These are phyloP conservation scores for Symbiotaphrina buchneri DNA, from an alignment of 495 filamentous ascomycete species.

Conservation along the genomic window DNA sequence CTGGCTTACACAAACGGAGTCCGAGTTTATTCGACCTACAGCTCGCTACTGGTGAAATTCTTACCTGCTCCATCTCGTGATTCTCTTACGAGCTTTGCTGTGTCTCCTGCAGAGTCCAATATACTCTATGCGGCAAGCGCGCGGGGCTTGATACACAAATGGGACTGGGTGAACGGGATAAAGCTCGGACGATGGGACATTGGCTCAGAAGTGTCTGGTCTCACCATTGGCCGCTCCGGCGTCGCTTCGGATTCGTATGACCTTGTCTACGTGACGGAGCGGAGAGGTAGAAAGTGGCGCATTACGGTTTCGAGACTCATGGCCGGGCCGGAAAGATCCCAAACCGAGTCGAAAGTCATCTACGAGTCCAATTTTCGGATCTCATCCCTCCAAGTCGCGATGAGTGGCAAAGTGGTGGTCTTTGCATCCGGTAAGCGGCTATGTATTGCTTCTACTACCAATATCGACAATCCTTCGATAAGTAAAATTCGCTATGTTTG, in stretches of 20 bases:
- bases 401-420: conserved; percentile 15
- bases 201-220: conserved; percentile 13
- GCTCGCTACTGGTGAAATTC: conserved; percentile 53
- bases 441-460: conserved; percentile 7
- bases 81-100: conserved; percentile 23
- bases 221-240: conserved; percentile 7
- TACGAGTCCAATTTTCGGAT: conserved; percentile 14
- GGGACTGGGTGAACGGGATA: conserved; percentile 51
- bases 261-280: conserved; percentile 5
- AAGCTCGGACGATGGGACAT: conserved; percentile 24
- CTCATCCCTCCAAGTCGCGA: conserved; percentile 12
- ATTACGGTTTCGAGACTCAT: conserved; percentile 1
- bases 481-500: conserved; percentile 22
- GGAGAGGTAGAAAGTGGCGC: conserved; percentile 9
- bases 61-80: conserved; percentile 10
- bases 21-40: conserved; percentile 58
- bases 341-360: conserved; percentile 7
- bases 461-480: conserved; percentile 2
- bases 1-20: conserved; percentile 38
- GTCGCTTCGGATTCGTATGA: background rate
- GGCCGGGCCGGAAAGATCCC: background rate
- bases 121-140: conserved; percentile 48
- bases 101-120: conserved; percentile 34
- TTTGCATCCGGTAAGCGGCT: conserved; percentile 8
- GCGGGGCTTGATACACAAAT: conserved; percentile 38